Evolutionary conservation across 192 early-diverging fungal genomes (phyloP), one percentile per base, ranked within the genome.

Genomic region (Neocallimastix lanati): DNA sequence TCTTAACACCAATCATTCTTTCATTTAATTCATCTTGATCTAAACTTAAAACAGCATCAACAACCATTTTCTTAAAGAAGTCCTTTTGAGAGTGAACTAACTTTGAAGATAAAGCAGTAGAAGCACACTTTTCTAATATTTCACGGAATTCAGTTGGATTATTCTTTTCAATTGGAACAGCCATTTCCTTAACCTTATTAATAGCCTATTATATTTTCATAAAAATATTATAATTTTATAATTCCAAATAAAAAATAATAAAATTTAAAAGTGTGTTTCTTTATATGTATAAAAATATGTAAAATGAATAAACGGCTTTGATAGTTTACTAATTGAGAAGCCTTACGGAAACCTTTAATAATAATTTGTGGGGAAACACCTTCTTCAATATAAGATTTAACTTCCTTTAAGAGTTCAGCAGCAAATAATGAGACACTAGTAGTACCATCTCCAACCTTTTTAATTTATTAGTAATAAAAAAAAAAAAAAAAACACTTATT

Each of bases 11-110:
- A 83, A 99, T 99, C 91, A 99, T 88, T 81, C 88, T 90, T 87
- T 99, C 96, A 88, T 97, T 94, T 81, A 99, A 88, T 78, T 94
- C 93, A 13, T 94, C 94, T 86, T 98, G 96, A 86, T 99, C 97
- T 83, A 99, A 88, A 77, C 92, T 91, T 84, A 96, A 82, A 28
- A 99, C 97, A 36, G 97, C 95, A 83, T 99, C 95, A 28, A 99
- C 97, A 12, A 96, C 95, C 94, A 99, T 97, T 83, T 96, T 93
- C 79, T 93, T 96, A 84, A 99, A 99, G 83, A 99, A 99, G 29
- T 95, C 94, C 84, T 94, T 93, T 82, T 99, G 96, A 35, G 94
- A 94, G 78, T 95, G 94, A 82, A 99, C 96, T 77, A 99, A 84
- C 88, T 99, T 99, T 36, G 96, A 97, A 76, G 94, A 96, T 96